Base-by-base conservation (phyloP, 2,329 filamentous ascomycete genomes). In the Diplocarpon rosae region DNA sequence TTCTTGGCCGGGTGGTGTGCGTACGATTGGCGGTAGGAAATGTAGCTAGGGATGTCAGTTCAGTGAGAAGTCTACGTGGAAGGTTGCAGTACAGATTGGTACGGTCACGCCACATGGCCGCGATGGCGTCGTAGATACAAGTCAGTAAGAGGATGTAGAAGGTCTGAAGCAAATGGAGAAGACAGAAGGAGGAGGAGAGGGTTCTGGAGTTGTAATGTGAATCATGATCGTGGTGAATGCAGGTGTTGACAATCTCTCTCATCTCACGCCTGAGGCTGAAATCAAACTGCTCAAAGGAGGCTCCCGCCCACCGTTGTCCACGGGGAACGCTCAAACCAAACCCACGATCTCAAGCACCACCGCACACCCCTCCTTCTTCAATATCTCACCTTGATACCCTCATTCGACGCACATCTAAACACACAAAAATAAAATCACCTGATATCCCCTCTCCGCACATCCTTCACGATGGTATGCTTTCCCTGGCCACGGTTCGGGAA, bases 21-120 rank as follows among this genome's bases (percentile, higher is more conserved):
- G 68, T 95, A 96, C 59, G 90, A 96, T 70, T 98, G 92, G 61
- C 92, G 89, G 73, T 96, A 98, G 66, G 92, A 96, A 64, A 98
- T 92, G 66, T 93, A 98, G 64, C 90, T 95, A 62, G 34, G 46
- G 33, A 39, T 39, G 54, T 65, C 55, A 65, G 54, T 56, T 49
- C 45, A 30, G 43, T 49, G 51, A 52, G 47, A 52, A 46, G 46
- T 51, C 47, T 43, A 47, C 49, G 47, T 46, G 40, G 51, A 49
- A 32, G 37, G 13, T 28, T 10, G 36, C 15, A 11, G 58, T 79
- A 95, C 88, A 98, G 84, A 65, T 96, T 98, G 58, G 92, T 98
- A 69, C 92, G 84, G 75, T 98, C 92, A 72, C 92, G 87, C 89
- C 89, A 98, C 87, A 95, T 94, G 70, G 76, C 82, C 79, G 73